Evolutionary conservation across 345 rosid genomes (phyloP), one percentile per base, ranked within the genome.

Genomic region (Rubroshorea leprosula): DNA sequence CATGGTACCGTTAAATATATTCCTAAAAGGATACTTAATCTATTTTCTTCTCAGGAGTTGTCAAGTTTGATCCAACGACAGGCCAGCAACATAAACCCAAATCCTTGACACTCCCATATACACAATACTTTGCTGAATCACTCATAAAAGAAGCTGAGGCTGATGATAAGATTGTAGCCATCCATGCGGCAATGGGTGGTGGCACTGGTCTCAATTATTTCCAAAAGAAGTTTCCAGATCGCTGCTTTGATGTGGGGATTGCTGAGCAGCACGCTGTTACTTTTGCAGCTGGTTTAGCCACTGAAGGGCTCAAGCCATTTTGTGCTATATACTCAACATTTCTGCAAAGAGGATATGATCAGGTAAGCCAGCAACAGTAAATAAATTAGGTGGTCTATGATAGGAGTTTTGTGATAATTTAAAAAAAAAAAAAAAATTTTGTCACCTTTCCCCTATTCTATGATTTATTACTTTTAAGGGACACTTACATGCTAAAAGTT

Each of bases 121-220:
- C 89, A 0, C 83, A 59, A 61, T 83, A 83, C 68, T 86, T 83
- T 25, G 89, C 79, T 22, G 89, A 86, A 54, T 76, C 87, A 2
- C 64, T 86, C 26, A 75, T 86, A 55, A 72, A 68, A 63, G 94
- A 83, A 65, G 94, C 94, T 5, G 85, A 86, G 64, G 54, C 47
- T 54, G 94, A 86, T 54, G 46, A 74, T 5, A 81, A 77, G 68
- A 77, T 86, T 5, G 78, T 83, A 20, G 87, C 85, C 25, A 86
- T 86, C 56, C 94, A 86, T 63, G 94, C 89, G 4, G 94, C 93
- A 41, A 86, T 86, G 94, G 89, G 94, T 13, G 89, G 94, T 16
- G 89, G 89, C 0, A 86, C 94, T 0, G 89, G 89, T 48, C 84
- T 86, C 58, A 86, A 86, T 57, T 81, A 71, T 49, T 83, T 86